These are phyloP conservation scores for Boletus rubropictus DNA, from an alignment of 768 basidiomycete species.

Conservation along the genomic window DNA sequence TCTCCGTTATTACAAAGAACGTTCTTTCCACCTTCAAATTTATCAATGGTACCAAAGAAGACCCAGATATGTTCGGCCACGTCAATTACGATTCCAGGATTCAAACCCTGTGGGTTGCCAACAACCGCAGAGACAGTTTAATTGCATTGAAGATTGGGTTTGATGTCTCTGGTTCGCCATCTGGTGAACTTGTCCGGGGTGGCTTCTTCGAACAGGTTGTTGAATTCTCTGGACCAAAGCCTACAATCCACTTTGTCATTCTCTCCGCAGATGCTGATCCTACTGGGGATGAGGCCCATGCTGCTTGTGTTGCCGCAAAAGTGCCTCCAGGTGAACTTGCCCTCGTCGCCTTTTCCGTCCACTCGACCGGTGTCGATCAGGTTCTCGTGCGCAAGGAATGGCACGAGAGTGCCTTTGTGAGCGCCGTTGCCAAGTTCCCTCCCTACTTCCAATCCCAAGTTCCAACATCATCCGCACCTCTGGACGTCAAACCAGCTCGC, in stretches of 20 bases:
- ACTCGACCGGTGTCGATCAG: slow-evolving; percentile 84
- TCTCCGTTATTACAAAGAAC: slow-evolving; percentile 67
- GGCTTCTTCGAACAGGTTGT: slow-evolving; percentile 76
- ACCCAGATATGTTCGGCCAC: slow-evolving; percentile 84
- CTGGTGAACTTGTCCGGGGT: slow-evolving; percentile 56
- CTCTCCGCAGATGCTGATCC: slow-evolving; percentile 81
- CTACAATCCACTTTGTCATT: slow-evolving; percentile 86
- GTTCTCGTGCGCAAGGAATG: slow-evolving; percentile 82
- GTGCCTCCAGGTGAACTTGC: slow-evolving; percentile 70
- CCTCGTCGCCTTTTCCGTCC: slow-evolving; percentile 84
- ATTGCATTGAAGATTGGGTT: slow-evolving; percentile 73
- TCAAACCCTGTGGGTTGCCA: slow-evolving; percentile 84
- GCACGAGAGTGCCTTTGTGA: slow-evolving; percentile 63
- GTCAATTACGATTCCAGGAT: slow-evolving; percentile 80
- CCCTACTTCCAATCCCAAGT: slow-evolving; percentile 33
- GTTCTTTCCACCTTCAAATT: slow-evolving; percentile 79
- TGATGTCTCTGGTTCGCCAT: slow-evolving; percentile 50
- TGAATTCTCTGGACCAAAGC: slow-evolving; percentile 78
- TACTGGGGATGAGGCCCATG: slow-evolving; percentile 74
- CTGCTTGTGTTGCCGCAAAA: slow-evolving; percentile 79
- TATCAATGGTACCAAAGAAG: slow-evolving; percentile 61
- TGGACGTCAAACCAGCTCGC: slow-evolving; percentile 23
- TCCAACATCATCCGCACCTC: slow-evolving; percentile 15
- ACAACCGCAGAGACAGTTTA: slow-evolving; percentile 78
- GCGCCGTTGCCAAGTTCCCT: slow-evolving; percentile 60